Conservation (phyloP, 805 yeast genomes). For the Candida adriatica region DNA sequence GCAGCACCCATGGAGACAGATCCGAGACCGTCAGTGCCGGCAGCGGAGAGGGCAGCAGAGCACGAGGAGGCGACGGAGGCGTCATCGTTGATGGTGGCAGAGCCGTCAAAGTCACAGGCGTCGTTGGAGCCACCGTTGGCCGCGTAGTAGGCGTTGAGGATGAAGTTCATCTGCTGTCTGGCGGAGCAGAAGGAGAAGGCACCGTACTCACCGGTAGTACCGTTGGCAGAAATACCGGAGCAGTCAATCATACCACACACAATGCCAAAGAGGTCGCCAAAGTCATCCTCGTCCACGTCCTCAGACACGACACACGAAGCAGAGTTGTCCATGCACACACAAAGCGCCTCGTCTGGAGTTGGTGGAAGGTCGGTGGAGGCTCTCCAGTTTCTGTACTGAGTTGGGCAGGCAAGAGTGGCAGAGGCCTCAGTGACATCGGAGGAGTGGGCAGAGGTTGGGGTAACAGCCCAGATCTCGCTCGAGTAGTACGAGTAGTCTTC, state of each 20-base stretch:
- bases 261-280: slow-evolving; percentile 48
- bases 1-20: slow-evolving; percentile 33
- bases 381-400: slow-evolving; percentile 48
- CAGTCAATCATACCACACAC: slow-evolving; percentile 56
- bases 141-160: slow-evolving; percentile 58
- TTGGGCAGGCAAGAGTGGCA: slow-evolving; percentile 55
- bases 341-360: slow-evolving; percentile 58
- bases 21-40: slow-evolving; percentile 69
- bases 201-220: slow-evolving; percentile 63
- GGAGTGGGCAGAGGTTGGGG: slow-evolving; percentile 44
- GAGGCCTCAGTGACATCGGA: slow-evolving; percentile 33
- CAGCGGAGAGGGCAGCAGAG: slow-evolving; percentile 49
- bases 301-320: slow-evolving; percentile 54
- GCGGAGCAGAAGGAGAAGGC: slow-evolving; percentile 64
- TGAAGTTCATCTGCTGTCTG: slow-evolving; percentile 58
- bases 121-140: slow-evolving; percentile 32
- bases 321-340: slow-evolving; percentile 56
- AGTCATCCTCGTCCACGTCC: slow-evolving; percentile 48
- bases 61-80: slow-evolving; percentile 49
- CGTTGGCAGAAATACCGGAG: slow-evolving; percentile 54
- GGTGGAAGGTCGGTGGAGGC: slow-evolving; percentile 72
- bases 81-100: slow-evolving; percentile 44
- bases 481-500: slow-evolving; percentile 59
- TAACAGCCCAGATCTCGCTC: slow-evolving; percentile 44
- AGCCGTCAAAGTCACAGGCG: slow-evolving; percentile 66